Percentiles rank a stretch among this genome's conserved stretches.
phyloP scores from a whole-genome alignment of 768 basidiomycete species.

The Serendipita indica region DNA sequence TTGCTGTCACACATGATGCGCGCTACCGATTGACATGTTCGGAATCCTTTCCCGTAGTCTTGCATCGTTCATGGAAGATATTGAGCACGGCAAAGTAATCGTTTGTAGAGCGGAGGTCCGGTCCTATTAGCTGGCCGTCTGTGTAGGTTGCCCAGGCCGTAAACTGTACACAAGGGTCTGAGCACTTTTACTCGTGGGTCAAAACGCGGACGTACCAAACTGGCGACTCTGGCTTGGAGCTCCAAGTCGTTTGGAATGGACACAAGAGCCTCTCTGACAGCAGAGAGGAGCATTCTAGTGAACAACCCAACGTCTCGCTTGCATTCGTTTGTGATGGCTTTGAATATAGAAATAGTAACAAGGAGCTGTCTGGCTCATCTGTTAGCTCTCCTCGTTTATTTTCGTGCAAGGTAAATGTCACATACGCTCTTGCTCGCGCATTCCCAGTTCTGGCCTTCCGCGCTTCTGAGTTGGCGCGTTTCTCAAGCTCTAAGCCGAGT shows the following conservation, averaged over 20 bases:
- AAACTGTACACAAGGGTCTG: slow-evolving; percentile 37
- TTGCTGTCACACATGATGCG: not conserved
- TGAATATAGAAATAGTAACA: slow-evolving; percentile 69
- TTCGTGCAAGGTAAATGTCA: slow-evolving; percentile 14
- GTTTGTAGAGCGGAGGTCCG: slow-evolving; percentile 51
- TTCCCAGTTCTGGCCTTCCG: slow-evolving; percentile 62
- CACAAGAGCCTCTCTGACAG: slow-evolving; percentile 31
- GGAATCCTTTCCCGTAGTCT: slow-evolving; percentile 37
- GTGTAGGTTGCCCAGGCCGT: slow-evolving; percentile 88
- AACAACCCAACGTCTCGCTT: slow-evolving; percentile 66
- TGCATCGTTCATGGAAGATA: slow-evolving; percentile 50
- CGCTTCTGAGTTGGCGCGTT: slow-evolving; percentile 48
- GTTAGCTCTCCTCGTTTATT: not conserved
- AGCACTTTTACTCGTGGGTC: slow-evolving; percentile 6
- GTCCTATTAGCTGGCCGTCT: slow-evolving; percentile 67
- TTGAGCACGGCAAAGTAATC: slow-evolving; percentile 55
- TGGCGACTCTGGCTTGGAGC: slow-evolving; percentile 60
- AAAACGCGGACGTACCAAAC: slow-evolving; percentile 43
- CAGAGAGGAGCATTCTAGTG: slow-evolving; percentile 51
- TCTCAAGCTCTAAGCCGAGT: slow-evolving; percentile 61
- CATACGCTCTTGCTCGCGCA: slow-evolving; percentile 64
- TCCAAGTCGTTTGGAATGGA: slow-evolving; percentile 43
- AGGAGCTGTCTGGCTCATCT: slow-evolving; percentile 46
- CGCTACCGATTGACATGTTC: slow-evolving; percentile 62
- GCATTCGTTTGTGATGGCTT: slow-evolving; percentile 74